These are phyloP conservation scores for Oxyria digyna DNA, from an alignment of 148 eudicot genomes.

Conservation along the genomic window DNA sequence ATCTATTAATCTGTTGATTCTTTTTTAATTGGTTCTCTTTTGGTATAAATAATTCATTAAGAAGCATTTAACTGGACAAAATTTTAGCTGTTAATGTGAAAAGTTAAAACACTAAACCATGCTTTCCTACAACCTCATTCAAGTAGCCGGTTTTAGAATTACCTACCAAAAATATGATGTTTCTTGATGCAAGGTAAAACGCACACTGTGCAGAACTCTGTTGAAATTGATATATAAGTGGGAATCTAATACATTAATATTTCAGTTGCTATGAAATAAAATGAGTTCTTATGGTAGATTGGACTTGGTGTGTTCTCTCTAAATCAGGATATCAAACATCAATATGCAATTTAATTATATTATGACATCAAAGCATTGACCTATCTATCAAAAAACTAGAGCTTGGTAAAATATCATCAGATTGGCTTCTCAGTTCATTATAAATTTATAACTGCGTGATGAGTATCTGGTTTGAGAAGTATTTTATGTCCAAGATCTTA, in stretches of 20 bases:
- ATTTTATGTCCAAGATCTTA: not conserved
- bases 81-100: too few species aligned
- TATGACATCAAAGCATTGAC: not conserved
- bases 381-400: not conserved
- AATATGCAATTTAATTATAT: not conserved
- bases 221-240: too few species aligned
- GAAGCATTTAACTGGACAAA: too few species aligned
- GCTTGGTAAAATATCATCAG: not conserved
- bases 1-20: not conserved
- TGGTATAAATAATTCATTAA: not conserved
- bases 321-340: too few species aligned
- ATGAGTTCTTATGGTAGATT: not conserved
- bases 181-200: too few species aligned
- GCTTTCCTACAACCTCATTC: too few species aligned
- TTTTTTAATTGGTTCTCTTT: not conserved
- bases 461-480: not conserved
- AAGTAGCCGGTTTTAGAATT: too few species aligned
- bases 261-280: not conserved
- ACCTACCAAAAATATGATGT: too few species aligned
- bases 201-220: too few species aligned
- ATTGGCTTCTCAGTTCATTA: not conserved
- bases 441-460: not conserved
- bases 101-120: too few species aligned
- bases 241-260: too few species aligned
- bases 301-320: not conserved